Base-by-base conservation (phyloP, 2,329 filamentous ascomycete genomes). In the Fusarium cicatricum region DNA sequence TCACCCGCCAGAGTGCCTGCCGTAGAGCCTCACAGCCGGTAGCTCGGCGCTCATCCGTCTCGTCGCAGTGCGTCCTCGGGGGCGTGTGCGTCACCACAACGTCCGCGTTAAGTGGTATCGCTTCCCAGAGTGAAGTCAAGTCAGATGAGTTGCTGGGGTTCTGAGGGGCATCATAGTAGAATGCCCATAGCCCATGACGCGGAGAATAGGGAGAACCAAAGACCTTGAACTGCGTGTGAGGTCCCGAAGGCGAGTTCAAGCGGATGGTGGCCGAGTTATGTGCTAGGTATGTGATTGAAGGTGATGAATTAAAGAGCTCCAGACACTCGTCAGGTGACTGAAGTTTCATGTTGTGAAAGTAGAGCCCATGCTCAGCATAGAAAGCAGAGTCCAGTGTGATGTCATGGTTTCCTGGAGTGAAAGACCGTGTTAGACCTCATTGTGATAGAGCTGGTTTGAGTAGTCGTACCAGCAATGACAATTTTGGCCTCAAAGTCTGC, bases 11-110 rank as follows among this genome's bases (percentile, higher is more conserved):
- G 19, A 92, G 74, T 0, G 81, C 79, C 45, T 77, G 75, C 9
- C 81, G 74, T 12, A 92, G 78, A 12, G 77, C 79, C 62, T 85
- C 80, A 66, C 89, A 92, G 2, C 90, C 90, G 19, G 75, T 74
- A 3, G 76, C 71, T 31, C 72, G 71, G 11, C 74, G 69, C 19
- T 70, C 70, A 11, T 69, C 70, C 5, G 70, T 69, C 61, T 79
- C 76, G 62, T 92, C 89, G 57, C 83, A 79, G 67, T 89, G 84
- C 1, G 75, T 80, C 55, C 76, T 78, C 0, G 89, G 82, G 11
- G 90, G 90, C 0, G 87, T 89, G 69, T 92, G 89, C 2, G 89
- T 91, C 23, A 92, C 77, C 2, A 92, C 77, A 34, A 92, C 78
- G 67, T 92, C 88, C 0, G 81, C 78, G 43, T 85, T 79, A 0